Evolutionary conservation across 2,329 filamentous ascomycete species (phyloP).

Genomic region (Penicillium crustosum): DNA sequence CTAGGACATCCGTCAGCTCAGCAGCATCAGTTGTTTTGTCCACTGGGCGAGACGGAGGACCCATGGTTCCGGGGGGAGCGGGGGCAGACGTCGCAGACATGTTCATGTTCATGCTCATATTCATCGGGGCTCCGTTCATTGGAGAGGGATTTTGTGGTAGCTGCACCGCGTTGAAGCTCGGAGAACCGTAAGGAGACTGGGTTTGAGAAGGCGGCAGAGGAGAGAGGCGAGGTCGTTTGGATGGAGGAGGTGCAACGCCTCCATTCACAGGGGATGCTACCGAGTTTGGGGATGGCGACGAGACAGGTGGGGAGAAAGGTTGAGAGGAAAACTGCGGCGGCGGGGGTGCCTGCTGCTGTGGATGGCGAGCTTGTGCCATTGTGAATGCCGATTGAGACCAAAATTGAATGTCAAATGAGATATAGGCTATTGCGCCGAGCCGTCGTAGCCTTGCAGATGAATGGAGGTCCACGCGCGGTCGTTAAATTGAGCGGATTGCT

Average conservation of each 20-base stretch:
- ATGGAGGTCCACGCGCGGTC: conserved; percentile 33
- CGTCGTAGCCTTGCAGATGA: conserved; percentile 23
- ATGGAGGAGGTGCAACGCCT: conserved; percentile 62
- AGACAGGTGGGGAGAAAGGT: conserved; percentile 63
- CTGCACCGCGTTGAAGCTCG: conserved; percentile 54
- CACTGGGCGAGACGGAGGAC: conserved; percentile 60
- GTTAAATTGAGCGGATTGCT: conserved; percentile 41
- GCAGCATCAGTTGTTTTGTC: conserved; percentile 57
- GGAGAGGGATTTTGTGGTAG: conserved; percentile 39
- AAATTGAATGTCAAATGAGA: conserved; percentile 14
- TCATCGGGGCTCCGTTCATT: conserved; percentile 49
- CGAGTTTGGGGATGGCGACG: conserved; percentile 61
- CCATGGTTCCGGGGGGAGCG: conserved; percentile 54
- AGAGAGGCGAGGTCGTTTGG: conserved; percentile 71
- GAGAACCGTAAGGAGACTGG: conserved; percentile 61
- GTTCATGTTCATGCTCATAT: conserved; percentile 52
- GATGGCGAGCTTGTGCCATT: conserved; percentile 60
- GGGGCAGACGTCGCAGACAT: conserved; percentile 50
- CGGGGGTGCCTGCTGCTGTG: conserved; percentile 25
- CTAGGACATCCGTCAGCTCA: conserved; percentile 79
- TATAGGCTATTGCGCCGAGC: conserved; percentile 24
- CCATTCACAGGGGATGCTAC: conserved; percentile 48
- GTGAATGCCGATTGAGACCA: conserved; percentile 28
- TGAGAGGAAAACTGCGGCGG: conserved; percentile 53
- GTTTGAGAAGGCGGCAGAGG: conserved; percentile 62